Conservation (phyloP, 371 early-diverging fungal genomes). For the Catenaria anguillulae region DNA sequence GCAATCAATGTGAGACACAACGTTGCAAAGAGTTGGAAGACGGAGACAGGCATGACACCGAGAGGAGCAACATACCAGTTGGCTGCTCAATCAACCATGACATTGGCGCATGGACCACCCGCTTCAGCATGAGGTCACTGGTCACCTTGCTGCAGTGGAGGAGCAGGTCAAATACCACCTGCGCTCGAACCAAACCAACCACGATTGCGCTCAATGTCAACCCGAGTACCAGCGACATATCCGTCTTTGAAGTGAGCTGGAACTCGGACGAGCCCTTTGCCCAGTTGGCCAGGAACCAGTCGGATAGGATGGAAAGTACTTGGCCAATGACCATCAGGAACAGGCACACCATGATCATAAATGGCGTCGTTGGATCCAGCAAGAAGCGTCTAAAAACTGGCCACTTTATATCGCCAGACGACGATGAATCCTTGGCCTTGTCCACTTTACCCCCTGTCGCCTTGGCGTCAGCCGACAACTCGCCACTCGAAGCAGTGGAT, state of each 20-base stretch:
- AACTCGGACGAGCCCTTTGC: slow-evolving; percentile 8
- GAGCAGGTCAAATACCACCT: slow-evolving; percentile 17
- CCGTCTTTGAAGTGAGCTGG: slow-evolving; percentile 10
- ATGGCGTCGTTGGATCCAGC: not conserved
- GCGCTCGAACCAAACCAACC: slow-evolving; percentile 15
- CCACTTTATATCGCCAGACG: not conserved
- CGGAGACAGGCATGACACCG: no score
- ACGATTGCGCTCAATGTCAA: slow-evolving; percentile 15
- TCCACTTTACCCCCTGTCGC: not conserved
- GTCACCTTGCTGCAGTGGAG: slow-evolving; percentile 15
- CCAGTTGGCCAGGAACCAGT: slow-evolving; percentile 24
- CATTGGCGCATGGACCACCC: slow-evolving; percentile 25
- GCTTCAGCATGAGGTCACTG: slow-evolving; percentile 17
- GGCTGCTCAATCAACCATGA: slow-evolving; percentile 23
- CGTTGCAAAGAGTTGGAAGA: no score
- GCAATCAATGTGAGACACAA: no score
- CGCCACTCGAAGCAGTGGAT: no score
- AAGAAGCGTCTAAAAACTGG: not conserved
- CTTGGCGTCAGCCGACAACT: no score
- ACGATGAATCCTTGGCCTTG: not conserved
- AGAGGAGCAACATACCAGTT: slow-evolving; percentile 14
- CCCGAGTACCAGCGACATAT: slow-evolving; percentile 10
- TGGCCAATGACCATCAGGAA: slow-evolving; percentile 13
- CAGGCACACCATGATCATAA: not conserved
- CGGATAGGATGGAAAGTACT: slow-evolving; percentile 12